A percentile compares a stretch with the other conserved stretches of the same genome.
These are phyloP conservation scores for Xerocomellus dryophilus DNA, from an alignment of 768 basidiomycete genomes.

Conservation along the genomic window DNA sequence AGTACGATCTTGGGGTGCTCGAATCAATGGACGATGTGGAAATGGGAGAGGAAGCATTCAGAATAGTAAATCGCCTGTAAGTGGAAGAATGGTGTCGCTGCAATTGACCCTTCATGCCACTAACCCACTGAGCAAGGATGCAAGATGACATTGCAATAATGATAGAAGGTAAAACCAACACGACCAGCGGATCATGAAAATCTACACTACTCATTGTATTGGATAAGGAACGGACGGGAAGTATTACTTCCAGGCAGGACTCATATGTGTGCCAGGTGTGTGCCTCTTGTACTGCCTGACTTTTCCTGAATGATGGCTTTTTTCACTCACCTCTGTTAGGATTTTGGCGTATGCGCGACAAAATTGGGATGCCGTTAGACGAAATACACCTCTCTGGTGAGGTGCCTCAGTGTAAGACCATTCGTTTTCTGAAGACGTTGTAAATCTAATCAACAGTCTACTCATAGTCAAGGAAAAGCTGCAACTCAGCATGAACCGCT, in stretches of 20 bases:
- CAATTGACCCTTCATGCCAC: not conserved
- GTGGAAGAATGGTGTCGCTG: slow-evolving; percentile 23
- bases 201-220: not conserved
- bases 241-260: slow-evolving; percentile 77
- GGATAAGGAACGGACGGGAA: slow-evolving; percentile 56
- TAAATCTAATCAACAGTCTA: not conserved
- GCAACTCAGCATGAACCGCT: slow-evolving; percentile 62
- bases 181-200: not conserved
- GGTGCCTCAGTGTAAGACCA: slow-evolving; percentile 67
- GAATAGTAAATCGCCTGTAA: slow-evolving; percentile 59
- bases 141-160: slow-evolving; percentile 62
- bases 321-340: slow-evolving; percentile 38
- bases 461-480: slow-evolving; percentile 59
- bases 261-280: slow-evolving; percentile 63
- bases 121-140: slow-evolving; percentile 32
- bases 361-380: slow-evolving; percentile 69
- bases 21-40: slow-evolving; percentile 22
- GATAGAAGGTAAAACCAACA: slow-evolving; percentile 56
- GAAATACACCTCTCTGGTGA: slow-evolving; percentile 64
- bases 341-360: slow-evolving; percentile 78
- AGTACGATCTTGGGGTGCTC: slow-evolving; percentile 48
- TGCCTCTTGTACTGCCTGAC: not conserved
- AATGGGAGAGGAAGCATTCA: slow-evolving; percentile 55
- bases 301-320: not conserved
- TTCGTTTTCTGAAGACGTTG: not conserved